Percentiles rank a stretch among this genome's conserved stretches.
Evolutionary conservation across 2,329 filamentous ascomycete species (phyloP).

Genomic region (Penicillium sp.): DNA sequence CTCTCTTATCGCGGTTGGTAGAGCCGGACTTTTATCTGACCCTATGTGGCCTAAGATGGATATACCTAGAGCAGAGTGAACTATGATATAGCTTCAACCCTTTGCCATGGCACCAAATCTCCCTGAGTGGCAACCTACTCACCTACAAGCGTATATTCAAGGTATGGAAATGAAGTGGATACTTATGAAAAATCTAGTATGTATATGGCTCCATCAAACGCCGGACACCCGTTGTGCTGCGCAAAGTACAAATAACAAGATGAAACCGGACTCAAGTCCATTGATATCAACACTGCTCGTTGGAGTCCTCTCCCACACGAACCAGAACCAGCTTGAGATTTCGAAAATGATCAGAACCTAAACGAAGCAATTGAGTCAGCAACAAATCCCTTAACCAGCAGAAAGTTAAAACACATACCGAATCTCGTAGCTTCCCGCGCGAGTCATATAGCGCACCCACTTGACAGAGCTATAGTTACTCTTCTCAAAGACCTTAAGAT

Average conservation of each 20-base stretch:
- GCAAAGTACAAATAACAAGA: constrained; percentile 9
- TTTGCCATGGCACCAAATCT: background rate
- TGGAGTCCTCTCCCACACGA: background rate
- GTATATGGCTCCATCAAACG: constrained; percentile 24
- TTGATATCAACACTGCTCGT: background rate
- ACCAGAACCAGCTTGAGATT: background rate
- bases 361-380: background rate
- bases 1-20: background rate
- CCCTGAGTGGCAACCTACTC: too few relatives aligned
- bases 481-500: constrained; percentile 99
- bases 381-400: background rate
- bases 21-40: background rate
- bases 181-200: constrained; percentile 5
- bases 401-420: constrained; percentile 53
- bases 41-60: background rate
- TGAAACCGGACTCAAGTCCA: background rate
- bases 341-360: constrained; percentile 10
- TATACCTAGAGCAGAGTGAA: background rate
- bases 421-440: constrained; percentile 96
- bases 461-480: constrained; percentile 98
- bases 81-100: background rate
- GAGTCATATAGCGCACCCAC: constrained; percentile 99
- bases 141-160: background rate
- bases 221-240: constrained; percentile 29
- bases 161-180: background rate